Evolutionary conservation across 306 rosid genomes (phyloP), one percentile per base, ranked within the genome.

Genomic region (Citrullus mucosospermus): DNA sequence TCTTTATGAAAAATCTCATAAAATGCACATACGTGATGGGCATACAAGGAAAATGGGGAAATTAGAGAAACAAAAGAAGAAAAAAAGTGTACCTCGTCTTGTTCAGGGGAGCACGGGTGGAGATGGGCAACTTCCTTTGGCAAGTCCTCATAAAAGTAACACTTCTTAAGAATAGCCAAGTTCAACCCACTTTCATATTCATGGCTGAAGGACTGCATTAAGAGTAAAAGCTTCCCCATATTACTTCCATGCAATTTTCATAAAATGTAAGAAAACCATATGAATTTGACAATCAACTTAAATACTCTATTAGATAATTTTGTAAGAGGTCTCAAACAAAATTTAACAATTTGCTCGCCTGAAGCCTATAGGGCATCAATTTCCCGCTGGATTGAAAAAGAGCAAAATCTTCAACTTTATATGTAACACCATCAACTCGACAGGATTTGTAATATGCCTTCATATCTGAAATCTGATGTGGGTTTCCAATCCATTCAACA

Each of bases 151-250:
- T 97, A 96, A 88, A 92, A 92, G 91, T 86, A 90, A 88, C 93
- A 92, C 58, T 81, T 89, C 9, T 83, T 86, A 76, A 85, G 90
- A 80, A 79, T 80, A 73, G 87, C 89, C 97, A 92, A 88, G 83
- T 87, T 92, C 78, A 86, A 81, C 74, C 96, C 92, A 83, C 86
- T 88, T 81, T 87, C 82, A 78, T 84, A 82, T 76, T 96, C 98
- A 88, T 90, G 97, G 92, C 92, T 92, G 97, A 96, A 87, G 36
- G 92, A 89, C 99, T 96, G 97, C 76, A 81, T 80, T 74, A 79
- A 83, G 74, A 84, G 59, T 32, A 43, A 85, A 56, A 68, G 65
- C 71, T 72, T 55, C 18, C 78, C 81, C 43, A 63, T 72, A 77
- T 75, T 50, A 73, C 56, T 63, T 80, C 17, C 30, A 65, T 13